Evolutionary conservation across 208 protist genomes (phyloP), one percentile per base, ranked within the genome.

Genomic region (Leptomonas pyrrhocoris): DNA sequence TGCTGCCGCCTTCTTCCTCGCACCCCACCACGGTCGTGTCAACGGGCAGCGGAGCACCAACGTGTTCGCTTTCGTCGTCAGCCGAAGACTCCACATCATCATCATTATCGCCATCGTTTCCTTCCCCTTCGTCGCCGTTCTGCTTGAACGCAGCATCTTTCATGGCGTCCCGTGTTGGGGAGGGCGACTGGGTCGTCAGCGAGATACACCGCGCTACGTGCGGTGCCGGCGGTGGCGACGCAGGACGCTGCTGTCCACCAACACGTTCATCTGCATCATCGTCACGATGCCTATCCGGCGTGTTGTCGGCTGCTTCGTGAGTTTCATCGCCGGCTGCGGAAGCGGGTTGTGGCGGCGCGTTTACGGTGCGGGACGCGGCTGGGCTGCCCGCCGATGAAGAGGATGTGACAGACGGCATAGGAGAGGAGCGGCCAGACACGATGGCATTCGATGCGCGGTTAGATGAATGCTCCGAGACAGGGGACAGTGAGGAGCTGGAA

Each of bases 341-440:
- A 27, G 56, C n/a, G 2, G 19, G 2, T 49, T 8, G 21, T 46
- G n/a, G n/a, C 23, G 46, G 23, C 19, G 12, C 38, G 2, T 50
- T 40, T 21, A 2, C 21, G 7, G 40, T 0, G 38, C 46, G 25
- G n/a, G 38, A 51, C 12, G 58, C 42, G 2, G 58, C 59, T 3
- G 27, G 28, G 30, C 42, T 11, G 11, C 45, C 36, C 19, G 55
- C 0, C 5, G 61, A 67, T 2, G 49, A 57, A 15, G 46, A 12
- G 21, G 48, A 67, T 2, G 23, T 21, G 34, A 1, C 46, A 4
- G 49, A 67, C 23, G n/a, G 48, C 61, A 48, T 25, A 4, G 61
- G 61, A 21, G 61, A 67, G 2, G 61, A 57, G 61, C 61, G n/a
- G n/a, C 61, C 61, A 13, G 61, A 67, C 4, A 46, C 49, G 61